Base-by-base conservation (phyloP, 495 filamentous ascomycete genomes). In the Venustampulla echinocandica region DNA sequence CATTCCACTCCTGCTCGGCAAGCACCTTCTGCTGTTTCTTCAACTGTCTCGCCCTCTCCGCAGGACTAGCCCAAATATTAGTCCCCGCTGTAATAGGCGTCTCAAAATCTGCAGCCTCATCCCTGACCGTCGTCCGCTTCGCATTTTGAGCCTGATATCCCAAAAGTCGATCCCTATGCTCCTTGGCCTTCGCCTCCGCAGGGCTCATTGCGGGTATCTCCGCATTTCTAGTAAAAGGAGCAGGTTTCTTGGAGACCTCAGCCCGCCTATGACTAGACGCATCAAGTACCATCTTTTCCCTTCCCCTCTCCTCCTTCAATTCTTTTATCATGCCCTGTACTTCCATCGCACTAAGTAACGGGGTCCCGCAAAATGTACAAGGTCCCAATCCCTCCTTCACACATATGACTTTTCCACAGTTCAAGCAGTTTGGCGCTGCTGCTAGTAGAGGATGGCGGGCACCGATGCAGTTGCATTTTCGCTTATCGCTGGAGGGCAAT, bases 331-430 rank as follows among this genome's bases (percentile, higher is more conserved):
- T 95, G 41, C 69, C 71, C 42, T 89, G 82, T 10, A 94, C 73
- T 44, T 96, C 87, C 1, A 71, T 63, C 1, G 74, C 59, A 27
- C 73, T 79, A 2, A 98, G 67, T 6, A 98, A 69, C 0, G 87
- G 80, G 2, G 72, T 69, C 2, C 72, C 73, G 68, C 92, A 98
- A 58, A 93, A 96, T 5, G 92, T 96, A 61, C 92, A 98, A 1
- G 92, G 92, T 1, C 90, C 92, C 2, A 95, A 71, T 1, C 92
- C 92, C 59, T 98, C 88, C 55, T 93, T 85, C 10, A 94, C 78
- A 63, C 92, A 98, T 43, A 97, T 82, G n/a, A 98, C 87, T 63
- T 97, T 95, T 43, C 92, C 92, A 60, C 92, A 98, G 52, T 75
- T 80, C 15, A 92, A 69, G 53, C 92, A 98, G 60, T 97, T 98